Evolutionary conservation across 2,329 filamentous ascomycete species (phyloP), one percentile per base, ranked within the genome.

Genomic region (Colletotrichum tropicale): DNA sequence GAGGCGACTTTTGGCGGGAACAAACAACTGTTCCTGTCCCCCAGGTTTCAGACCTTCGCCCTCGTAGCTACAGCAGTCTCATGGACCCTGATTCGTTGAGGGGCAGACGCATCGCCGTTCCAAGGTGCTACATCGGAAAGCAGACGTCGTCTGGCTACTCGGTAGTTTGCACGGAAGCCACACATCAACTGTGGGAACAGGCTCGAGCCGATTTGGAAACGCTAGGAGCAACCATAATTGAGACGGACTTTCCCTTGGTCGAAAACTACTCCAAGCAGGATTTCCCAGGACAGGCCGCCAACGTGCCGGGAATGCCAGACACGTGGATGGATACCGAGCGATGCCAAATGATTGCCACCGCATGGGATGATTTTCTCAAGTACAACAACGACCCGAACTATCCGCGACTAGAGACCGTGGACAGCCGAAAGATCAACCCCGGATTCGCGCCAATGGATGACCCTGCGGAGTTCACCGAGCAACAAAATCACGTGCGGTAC

Each of bases 1-100:
- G 5, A 34, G 66, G 5, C 82, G 90, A 92, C 75, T 92, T 92
- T 77, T 92, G 90, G 86, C 83, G 89, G 6, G 84, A 87, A 18
- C 90, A 92, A 71, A 81, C 80, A 0, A 85, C 86, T 66, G 81
- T 91, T 1, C 55, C 82, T 2, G 78, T 91, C 2, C 85, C 86
- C 1, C 77, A 76, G 3, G 76, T 82, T 0, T 80, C 81, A 13
- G 78, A 82, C 8, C 77, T 82, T 4, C 81, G 82, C 1, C 83
- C 86, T 4, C 48, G 80, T 2, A 83, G 84, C 24, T 84, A 83
- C n/a, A 80, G 80, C 4, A 69, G 73, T 2, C 76, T 90, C 1
- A 78, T 79, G 13, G 68, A 82, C 1, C 18, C 75, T 6, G 75
- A 77, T 5, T 82, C 86, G 0, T 78, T 91, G 2, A 74, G 76